Conservation (phyloP, 306 rosid genomes). For the Glycyrrhiza uralensis region DNA sequence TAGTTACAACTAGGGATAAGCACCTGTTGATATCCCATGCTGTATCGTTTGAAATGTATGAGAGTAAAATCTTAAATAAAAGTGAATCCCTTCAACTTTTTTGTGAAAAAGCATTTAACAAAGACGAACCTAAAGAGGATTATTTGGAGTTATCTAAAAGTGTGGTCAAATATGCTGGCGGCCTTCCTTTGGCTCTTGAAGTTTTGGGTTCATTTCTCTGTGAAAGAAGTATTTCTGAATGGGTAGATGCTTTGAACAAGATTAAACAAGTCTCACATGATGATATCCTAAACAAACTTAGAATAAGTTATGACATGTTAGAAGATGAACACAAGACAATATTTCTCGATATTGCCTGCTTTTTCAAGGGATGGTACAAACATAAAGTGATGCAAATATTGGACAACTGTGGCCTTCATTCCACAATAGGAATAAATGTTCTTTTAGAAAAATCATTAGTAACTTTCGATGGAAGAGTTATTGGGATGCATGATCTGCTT, state of each 20-base stretch:
- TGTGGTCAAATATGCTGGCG: neutral
- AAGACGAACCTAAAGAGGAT: neutral
- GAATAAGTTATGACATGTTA: conserved; percentile 25
- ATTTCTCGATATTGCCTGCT: conserved; percentile 32
- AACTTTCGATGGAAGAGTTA: neutral
- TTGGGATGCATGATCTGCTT: conserved; percentile 21
- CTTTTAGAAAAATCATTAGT: conserved; percentile 23
- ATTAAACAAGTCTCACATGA: neutral
- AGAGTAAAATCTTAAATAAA: neutral
- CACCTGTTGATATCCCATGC: neutral
- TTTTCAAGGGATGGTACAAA: conserved; percentile 18
- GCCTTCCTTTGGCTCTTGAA: conserved; percentile 33
- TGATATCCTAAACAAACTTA: neutral
- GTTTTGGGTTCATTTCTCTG: conserved; percentile 10
- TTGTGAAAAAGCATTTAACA: neutral
- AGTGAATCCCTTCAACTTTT: conserved; percentile 21
- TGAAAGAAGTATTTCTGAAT: neutral
- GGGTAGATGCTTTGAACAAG: conserved; percentile 14
- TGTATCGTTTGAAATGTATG: neutral
- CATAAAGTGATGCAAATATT: neutral
- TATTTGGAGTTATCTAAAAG: neutral
- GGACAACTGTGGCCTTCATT: neutral
- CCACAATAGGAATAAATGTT: neutral
- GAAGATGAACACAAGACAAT: neutral
- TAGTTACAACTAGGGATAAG: conserved; percentile 9